Conservation (phyloP, 345 rosid genomes). For the Syzygium aromaticum region DNA sequence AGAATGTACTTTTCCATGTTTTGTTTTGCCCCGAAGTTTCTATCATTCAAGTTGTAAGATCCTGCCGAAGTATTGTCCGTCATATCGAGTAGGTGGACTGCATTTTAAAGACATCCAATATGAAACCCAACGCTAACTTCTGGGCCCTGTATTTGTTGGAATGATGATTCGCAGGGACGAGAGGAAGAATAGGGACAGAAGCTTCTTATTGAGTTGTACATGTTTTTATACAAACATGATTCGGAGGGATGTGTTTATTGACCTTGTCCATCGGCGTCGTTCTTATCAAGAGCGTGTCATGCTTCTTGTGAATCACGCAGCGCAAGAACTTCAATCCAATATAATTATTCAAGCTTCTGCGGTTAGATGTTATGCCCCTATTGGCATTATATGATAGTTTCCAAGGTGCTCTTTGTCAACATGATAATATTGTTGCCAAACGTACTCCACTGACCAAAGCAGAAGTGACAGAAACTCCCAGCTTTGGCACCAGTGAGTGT, state of each 20-base stretch:
- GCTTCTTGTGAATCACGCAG: slow-evolving; percentile 68
- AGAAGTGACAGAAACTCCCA: slow-evolving; percentile 13
- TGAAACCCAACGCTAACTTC: not conserved
- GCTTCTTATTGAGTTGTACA: not conserved
- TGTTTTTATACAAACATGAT: not conserved
- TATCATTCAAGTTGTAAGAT: not conserved
- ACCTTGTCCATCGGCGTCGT: slow-evolving; percentile 82
- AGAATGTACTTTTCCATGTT: not conserved
- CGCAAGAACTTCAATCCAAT: slow-evolving; percentile 30
- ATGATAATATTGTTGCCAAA: slow-evolving; percentile 65
- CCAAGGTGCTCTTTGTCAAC: slow-evolving; percentile 67
- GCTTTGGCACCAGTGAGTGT: slow-evolving; percentile 43
- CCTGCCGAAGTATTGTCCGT: not conserved
- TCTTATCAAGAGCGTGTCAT: slow-evolving; percentile 67
- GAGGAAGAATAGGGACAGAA: not conserved
- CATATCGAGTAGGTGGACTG: not conserved
- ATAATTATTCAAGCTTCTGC: not conserved
- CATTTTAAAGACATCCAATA: not conserved
- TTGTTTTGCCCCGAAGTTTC: not conserved
- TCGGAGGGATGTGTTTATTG: slow-evolving; percentile 25
- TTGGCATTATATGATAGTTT: slow-evolving; percentile 66
- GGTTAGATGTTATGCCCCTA: slow-evolving; percentile 7
- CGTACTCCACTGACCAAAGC: slow-evolving; percentile 31
- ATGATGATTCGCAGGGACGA: not conserved
- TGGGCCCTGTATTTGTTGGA: not conserved